These are phyloP conservation scores for Scleroderma citrinum DNA, from an alignment of 768 basidiomycete genomes.

Conservation along the genomic window DNA sequence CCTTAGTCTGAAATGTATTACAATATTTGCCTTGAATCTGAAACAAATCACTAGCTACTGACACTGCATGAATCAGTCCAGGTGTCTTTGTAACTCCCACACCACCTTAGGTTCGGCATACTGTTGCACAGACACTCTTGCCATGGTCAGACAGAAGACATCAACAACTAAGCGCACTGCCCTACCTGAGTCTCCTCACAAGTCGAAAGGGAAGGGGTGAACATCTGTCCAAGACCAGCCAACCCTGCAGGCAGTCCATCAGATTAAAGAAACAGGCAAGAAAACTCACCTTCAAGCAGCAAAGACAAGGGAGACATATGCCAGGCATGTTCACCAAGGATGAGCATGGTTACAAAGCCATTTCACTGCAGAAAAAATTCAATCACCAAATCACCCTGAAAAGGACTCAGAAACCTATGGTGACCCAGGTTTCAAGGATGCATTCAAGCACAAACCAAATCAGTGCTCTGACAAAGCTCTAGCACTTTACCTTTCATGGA, in stretches of 20 bases:
- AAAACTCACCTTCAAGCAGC: background rate
- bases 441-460: background rate
- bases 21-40: too few species aligned
- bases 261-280: background rate
- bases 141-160: background rate
- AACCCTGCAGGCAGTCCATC: background rate
- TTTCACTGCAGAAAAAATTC: background rate
- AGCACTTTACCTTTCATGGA: slow-evolving; percentile 1
- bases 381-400: background rate
- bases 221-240: background rate
- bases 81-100: too few species aligned
- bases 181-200: background rate
- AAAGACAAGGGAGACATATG: background rate
- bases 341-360: background rate
- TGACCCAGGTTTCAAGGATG: background rate
- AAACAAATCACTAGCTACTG: too few species aligned
- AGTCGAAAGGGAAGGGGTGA: background rate
- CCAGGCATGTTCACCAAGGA: background rate
- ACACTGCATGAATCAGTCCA: too few species aligned
- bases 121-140: too few species aligned
- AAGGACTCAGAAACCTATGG: background rate
- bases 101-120: too few species aligned
- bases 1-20: background rate
- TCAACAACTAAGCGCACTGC: background rate
- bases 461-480: background rate